Percentiles rank a stretch among this genome's conserved stretches.
These are phyloP conservation scores for Zoysia matrella DNA, from an alignment of 202 grass and related monocot species.

Conservation along the genomic window DNA sequence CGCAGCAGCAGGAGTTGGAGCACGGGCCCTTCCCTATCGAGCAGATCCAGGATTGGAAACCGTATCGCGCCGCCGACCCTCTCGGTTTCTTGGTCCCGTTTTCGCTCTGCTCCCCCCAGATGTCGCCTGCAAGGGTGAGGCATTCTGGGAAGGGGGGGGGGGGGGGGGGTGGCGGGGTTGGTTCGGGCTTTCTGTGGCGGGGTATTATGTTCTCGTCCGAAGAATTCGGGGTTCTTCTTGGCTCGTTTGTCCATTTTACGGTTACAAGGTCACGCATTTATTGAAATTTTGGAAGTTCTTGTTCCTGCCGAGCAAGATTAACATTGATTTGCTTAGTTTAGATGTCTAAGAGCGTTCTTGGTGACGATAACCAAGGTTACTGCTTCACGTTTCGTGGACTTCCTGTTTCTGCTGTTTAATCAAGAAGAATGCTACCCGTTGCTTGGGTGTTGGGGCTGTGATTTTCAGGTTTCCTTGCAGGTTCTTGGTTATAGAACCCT, in stretches of 20 bases:
- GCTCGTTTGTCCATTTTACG: neutral
- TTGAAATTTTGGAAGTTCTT: neutral
- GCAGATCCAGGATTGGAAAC: conserved; percentile 64
- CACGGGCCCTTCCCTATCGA: conserved; percentile 91
- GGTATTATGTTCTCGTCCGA: conserved; percentile 6
- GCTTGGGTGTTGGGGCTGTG: neutral
- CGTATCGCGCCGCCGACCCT: neutral
- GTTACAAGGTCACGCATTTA: neutral
- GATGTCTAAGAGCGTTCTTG: neutral
- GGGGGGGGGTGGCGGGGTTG: too few relatives aligned
- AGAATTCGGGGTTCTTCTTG: conserved; percentile 32
- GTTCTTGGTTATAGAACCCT: conserved; percentile 2
- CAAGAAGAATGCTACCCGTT: neutral
- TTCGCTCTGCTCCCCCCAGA: neutral
- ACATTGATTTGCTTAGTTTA: neutral
- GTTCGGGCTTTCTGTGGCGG: neutral
- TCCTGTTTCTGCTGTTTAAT: neutral
- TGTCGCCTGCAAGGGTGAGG: conserved; percentile 23
- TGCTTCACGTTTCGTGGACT: neutral
- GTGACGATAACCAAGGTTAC: neutral
- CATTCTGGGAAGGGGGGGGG: neutral
- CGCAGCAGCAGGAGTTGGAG: conserved; percentile 72
- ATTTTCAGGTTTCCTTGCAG: neutral
- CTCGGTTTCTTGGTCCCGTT: conserved; percentile 26
- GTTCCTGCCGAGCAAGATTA: neutral